These are phyloP conservation scores for Emmonsiellopsis sp. DNA, from an alignment of 2,329 filamentous ascomycete genomes.

Conservation along the genomic window DNA sequence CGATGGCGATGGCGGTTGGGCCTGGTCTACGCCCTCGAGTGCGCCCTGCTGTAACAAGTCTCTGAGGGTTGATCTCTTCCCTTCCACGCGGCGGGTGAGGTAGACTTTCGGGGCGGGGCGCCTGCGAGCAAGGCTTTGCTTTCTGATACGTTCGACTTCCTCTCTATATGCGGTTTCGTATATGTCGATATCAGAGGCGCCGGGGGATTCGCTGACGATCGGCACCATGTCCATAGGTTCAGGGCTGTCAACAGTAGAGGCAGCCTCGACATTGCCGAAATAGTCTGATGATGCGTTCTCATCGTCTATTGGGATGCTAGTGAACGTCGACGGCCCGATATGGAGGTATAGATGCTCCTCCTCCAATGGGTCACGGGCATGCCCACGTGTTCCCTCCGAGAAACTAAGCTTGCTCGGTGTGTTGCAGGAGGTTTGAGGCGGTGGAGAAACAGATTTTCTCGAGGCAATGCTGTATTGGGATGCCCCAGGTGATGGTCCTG, in stretches of 20 bases:
- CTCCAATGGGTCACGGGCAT: slow-evolving; percentile 56
- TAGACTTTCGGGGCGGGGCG: slow-evolving; percentile 50
- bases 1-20: no score
- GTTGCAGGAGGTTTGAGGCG: slow-evolving; percentile 21
- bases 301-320: slow-evolving; percentile 37
- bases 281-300: neutral
- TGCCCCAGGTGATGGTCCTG: neutral
- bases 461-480: slow-evolving; percentile 3
- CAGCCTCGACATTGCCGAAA: neutral
- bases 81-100: slow-evolving; percentile 43
- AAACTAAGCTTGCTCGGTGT: slow-evolving; percentile 28
- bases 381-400: slow-evolving; percentile 45
- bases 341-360: slow-evolving; percentile 63
- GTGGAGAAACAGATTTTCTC: slow-evolving; percentile 22
- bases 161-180: slow-evolving; percentile 82
- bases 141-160: slow-evolving; percentile 65
- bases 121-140: slow-evolving; percentile 26
- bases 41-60: slow-evolving; percentile 22
- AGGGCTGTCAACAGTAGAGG: neutral
- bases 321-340: slow-evolving; percentile 55
- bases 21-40: neutral
- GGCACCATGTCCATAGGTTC: neutral
- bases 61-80: slow-evolving; percentile 19
- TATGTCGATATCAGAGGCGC: slow-evolving; percentile 74
- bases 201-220: slow-evolving; percentile 61